A percentile compares a stretch with the other conserved stretches of the same genome.
Conservation (phyloP, 352 stramenopile species). For the Halophytophthora polymorphica region DNA sequence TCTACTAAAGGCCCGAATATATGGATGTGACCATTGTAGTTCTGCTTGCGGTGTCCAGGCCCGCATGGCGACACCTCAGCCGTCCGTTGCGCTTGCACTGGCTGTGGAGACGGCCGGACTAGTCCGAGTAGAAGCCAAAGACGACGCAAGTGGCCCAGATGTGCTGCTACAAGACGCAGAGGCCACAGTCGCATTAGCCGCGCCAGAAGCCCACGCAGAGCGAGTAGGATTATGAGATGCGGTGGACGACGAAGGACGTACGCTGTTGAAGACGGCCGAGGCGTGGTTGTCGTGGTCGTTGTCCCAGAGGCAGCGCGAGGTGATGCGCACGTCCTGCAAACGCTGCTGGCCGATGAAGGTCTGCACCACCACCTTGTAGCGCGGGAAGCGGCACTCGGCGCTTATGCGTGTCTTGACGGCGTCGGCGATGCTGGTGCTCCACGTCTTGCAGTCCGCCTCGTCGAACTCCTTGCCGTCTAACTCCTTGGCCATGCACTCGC, state of each 20-base stretch:
- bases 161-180: constrained; percentile 46
- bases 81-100: background rate
- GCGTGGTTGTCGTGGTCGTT: constrained; percentile 93
- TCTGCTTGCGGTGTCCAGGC: constrained; percentile 17
- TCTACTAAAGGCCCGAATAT: constrained; percentile 31
- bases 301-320: constrained; percentile 93
- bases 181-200: constrained; percentile 1
- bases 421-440: constrained; percentile 66
- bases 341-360: constrained; percentile 92
- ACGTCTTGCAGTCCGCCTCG: constrained; percentile 64
- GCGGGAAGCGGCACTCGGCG: constrained; percentile 68
- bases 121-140: constrained; percentile 91
- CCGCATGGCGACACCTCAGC: background rate
- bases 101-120: constrained; percentile 18
- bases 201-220: background rate
- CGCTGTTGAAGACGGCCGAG: constrained; percentile 83
- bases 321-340: constrained; percentile 92
- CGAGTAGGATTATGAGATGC: background rate
- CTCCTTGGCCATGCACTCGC: constrained; percentile 61
- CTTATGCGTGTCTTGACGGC: constrained; percentile 57
- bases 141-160: constrained; percentile 89
- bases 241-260: constrained; percentile 24
- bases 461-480: constrained; percentile 76
- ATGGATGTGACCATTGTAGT: constrained; percentile 8
- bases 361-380: constrained; percentile 95